Evolutionary conservation across 345 rosid species (phyloP).

Genomic region (Tarenaya hassleriana): DNA sequence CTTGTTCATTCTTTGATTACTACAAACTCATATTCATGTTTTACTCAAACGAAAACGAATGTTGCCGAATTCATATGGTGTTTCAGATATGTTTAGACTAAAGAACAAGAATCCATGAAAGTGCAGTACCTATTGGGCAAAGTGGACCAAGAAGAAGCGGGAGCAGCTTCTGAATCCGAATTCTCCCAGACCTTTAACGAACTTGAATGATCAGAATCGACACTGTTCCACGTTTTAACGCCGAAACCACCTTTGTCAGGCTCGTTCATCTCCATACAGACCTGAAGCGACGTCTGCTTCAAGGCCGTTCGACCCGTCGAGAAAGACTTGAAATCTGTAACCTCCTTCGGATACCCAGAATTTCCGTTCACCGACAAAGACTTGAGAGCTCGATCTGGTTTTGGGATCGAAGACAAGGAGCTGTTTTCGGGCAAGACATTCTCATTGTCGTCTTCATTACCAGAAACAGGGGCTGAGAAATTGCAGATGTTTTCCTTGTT

Average conservation of each 20-base stretch:
- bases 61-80: no score
- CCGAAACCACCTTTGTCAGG: conserved; percentile 47
- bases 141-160: conserved; percentile 92
- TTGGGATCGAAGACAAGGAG: conserved; percentile 20
- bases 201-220: conserved; percentile 58
- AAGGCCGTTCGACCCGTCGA: conserved; percentile 46
- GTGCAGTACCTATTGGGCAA: conserved; percentile 63
- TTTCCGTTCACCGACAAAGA: conserved; percentile 38
- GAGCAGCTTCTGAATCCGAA: conserved; percentile 93
- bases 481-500: conserved; percentile 41
- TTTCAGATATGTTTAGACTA: background rate
- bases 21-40: no score
- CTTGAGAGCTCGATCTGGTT: conserved; percentile 26
- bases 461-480: conserved; percentile 16
- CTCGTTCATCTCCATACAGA: conserved; percentile 73
- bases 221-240: conserved; percentile 47
- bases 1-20: no score
- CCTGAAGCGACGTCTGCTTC: conserved; percentile 74
- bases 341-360: conserved; percentile 28
- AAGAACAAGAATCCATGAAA: background rate
- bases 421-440: conserved; percentile 33
- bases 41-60: no score
- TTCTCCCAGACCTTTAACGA: conserved; percentile 81
- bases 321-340: conserved; percentile 41
- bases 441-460: conserved; percentile 31